Conservation (phyloP, 139 green algal genomes). For the Asterochloris erici region DNA sequence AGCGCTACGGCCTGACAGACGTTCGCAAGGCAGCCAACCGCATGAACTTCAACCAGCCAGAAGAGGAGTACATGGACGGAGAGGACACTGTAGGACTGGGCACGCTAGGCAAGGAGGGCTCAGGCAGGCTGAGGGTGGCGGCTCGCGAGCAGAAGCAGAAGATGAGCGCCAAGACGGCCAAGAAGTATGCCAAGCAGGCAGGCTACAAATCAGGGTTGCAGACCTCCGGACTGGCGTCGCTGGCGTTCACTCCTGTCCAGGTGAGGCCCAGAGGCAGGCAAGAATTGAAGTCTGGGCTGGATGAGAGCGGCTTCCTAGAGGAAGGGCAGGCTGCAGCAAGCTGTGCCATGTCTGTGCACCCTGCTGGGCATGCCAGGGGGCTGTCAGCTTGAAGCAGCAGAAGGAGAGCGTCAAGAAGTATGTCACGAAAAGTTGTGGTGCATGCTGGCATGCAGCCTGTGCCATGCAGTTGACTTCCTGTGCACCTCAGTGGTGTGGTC, state of each 20-base stretch:
- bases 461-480: no score
- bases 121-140: conserved; percentile 65
- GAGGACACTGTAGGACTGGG: conserved; percentile 88
- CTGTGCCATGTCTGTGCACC: no score
- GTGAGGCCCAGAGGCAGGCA: background rate
- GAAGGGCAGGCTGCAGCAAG: no score
- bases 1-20: conserved; percentile 81
- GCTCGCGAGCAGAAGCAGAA: conserved; percentile 78
- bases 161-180: conserved; percentile 66
- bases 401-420: no score
- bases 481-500: no score
- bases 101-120: conserved; percentile 84
- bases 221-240: conserved; percentile 71
- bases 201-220: conserved; percentile 22
- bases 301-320: no score
- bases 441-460: no score
- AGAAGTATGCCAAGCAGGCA: conserved; percentile 60
- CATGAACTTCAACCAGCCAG: conserved; percentile 87
- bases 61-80: conserved; percentile 93
- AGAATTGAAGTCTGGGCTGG: no score
- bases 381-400: no score
- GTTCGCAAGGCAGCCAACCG: conserved; percentile 93
- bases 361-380: no score
- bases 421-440: no score
- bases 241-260: conserved; percentile 97